phyloP scores from a whole-genome alignment of 352 stramenopile species.

The Pythium aphanidermatum region DNA sequence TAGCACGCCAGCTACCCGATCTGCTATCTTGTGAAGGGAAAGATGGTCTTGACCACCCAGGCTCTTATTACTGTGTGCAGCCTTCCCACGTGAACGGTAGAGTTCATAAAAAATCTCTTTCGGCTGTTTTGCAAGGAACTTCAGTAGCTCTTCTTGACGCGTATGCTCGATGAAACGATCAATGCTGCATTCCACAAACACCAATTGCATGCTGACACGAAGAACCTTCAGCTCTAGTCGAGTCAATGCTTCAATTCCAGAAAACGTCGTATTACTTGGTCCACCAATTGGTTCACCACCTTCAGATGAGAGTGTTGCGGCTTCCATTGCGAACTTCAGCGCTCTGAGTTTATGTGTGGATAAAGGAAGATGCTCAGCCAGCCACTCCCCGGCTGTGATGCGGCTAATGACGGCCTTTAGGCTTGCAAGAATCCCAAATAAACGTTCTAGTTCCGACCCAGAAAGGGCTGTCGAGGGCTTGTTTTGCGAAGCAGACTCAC shows the following conservation, averaged over 20 bases:
- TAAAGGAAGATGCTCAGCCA: slow-evolving; percentile 20
- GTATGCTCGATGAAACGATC: slow-evolving; percentile 1
- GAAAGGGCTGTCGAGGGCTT: slow-evolving; percentile 2
- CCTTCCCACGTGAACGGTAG: slow-evolving; percentile 10
- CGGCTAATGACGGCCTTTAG: slow-evolving; percentile 17
- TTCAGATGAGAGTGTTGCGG: slow-evolving; percentile 5
- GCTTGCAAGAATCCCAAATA: slow-evolving; percentile 21
- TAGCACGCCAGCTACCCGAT: slow-evolving; percentile 17
- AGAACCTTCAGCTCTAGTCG: slow-evolving; percentile 19
- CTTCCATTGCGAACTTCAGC: slow-evolving; percentile 22
- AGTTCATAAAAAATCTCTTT: slow-evolving; percentile 28
- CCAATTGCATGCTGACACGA: slow-evolving; percentile 18
- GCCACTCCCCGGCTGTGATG: slow-evolving; percentile 25
- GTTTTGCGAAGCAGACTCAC: background rate
- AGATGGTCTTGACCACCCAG: background rate
- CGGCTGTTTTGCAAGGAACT: slow-evolving; percentile 8
- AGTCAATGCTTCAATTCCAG: slow-evolving; percentile 16
- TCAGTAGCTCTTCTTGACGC: slow-evolving; percentile 11
- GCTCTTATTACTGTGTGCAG: too few species aligned
- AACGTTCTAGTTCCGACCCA: slow-evolving; percentile 16
- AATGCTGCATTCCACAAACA: slow-evolving; percentile 13
- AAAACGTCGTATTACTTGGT: slow-evolving; percentile 13
- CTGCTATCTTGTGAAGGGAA: slow-evolving; percentile 18
- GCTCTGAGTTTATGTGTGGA: slow-evolving; percentile 20
- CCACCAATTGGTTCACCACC: background rate